Evolutionary conservation across 495 filamentous ascomycete species (phyloP).

Genomic region (Talaromyces stipitatus): DNA sequence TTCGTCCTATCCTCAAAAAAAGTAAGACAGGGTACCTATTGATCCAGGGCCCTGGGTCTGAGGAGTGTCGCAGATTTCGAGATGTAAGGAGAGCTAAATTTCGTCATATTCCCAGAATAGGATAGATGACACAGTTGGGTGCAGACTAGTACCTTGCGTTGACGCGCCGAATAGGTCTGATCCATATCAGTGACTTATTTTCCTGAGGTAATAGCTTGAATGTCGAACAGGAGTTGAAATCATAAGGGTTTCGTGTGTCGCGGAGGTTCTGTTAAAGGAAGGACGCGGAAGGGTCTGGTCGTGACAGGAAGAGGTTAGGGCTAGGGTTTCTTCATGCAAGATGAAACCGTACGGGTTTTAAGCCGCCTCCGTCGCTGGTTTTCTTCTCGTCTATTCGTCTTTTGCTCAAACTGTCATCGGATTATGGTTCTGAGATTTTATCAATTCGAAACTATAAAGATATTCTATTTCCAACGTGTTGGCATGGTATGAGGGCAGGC

Average conservation of each 20-base stretch:
- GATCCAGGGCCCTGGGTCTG: background rate
- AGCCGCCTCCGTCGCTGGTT: background rate
- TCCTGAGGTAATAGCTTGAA: too few species aligned
- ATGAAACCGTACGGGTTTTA: conserved; percentile 1
- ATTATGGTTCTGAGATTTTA: background rate
- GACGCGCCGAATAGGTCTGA: background rate
- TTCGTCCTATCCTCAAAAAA: background rate
- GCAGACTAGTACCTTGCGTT: background rate
- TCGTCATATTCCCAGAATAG: background rate
- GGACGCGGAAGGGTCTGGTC: background rate
- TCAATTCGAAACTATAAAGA: background rate
- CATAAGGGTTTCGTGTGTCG: background rate
- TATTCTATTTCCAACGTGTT: background rate
- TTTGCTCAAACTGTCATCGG: background rate
- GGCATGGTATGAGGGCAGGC: background rate
- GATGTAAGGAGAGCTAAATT: background rate
- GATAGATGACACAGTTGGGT: background rate
- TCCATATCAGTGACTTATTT: background rate
- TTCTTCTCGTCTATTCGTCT: background rate
- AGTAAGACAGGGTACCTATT: background rate
- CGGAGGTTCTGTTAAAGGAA: background rate
- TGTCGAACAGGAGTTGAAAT: conserved; percentile 1
- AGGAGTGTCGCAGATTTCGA: conserved; percentile 1
- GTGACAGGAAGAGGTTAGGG: background rate
- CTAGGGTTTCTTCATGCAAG: background rate